These are phyloP conservation scores for Geotrichum histeridarum DNA, from an alignment of 1,139 yeast species.

Conservation along the genomic window DNA sequence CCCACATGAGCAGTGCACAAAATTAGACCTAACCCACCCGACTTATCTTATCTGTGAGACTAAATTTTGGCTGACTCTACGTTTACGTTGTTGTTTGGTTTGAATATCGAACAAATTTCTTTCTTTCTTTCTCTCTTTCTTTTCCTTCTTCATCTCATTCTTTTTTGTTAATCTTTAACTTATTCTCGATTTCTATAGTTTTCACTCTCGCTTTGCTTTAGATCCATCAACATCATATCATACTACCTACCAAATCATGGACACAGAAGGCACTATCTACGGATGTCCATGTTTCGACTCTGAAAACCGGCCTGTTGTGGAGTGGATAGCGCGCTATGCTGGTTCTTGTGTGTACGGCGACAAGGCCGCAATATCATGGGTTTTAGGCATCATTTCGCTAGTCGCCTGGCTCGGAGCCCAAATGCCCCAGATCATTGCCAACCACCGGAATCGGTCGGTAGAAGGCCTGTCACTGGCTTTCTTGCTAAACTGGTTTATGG, in stretches of 20 bases:
- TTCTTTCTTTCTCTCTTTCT: neutral
- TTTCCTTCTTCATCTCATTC: neutral
- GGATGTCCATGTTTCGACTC: constrained; percentile 14
- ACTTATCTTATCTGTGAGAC: too few relatives aligned
- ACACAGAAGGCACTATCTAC: constrained; percentile 1
- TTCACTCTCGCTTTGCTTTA: neutral
- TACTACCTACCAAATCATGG: neutral
- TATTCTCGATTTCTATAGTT: neutral
- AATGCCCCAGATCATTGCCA: constrained; percentile 76
- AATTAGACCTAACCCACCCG: too few relatives aligned
- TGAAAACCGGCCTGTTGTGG: constrained; percentile 24
- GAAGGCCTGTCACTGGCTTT: constrained; percentile 82
- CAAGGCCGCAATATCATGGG: constrained; percentile 30
- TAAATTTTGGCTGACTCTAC: too few relatives aligned
- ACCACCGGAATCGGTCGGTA: constrained; percentile 71
- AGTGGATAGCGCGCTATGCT: constrained; percentile 31
- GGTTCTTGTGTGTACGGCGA: constrained; percentile 35
- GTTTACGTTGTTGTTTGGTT: too few relatives aligned
- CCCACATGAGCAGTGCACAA: too few relatives aligned
- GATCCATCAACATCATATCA: neutral
- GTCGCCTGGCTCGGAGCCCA: constrained; percentile 81
- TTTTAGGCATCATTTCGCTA: constrained; percentile 49
- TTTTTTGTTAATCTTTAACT: neutral
- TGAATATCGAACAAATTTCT: too few relatives aligned
- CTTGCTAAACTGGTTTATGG: constrained; percentile 72